Conservation (phyloP, 352 stramenopile genomes). For the Phytophthora sp. region DNA sequence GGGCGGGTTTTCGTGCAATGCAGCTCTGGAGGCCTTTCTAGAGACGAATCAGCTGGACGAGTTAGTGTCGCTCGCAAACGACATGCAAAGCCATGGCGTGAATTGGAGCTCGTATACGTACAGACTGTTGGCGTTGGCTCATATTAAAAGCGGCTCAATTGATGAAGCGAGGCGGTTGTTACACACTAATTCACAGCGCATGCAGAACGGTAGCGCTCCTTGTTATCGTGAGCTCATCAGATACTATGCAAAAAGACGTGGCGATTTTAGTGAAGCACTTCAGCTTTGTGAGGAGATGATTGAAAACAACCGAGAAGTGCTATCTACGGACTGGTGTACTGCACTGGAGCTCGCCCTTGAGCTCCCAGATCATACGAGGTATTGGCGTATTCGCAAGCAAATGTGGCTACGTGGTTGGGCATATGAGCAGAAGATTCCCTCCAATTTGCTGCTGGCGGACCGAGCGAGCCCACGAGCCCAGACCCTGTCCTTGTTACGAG, state of each 20-base stretch:
- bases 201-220: conserved; percentile 28
- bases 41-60: conserved; percentile 6
- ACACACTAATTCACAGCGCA: background rate
- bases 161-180: conserved; percentile 17
- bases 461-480: background rate
- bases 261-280: background rate
- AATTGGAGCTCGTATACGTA: conserved; percentile 9
- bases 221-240: conserved; percentile 62
- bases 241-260: background rate
- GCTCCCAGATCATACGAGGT: conserved; percentile 53
- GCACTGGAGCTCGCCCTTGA: conserved; percentile 48
- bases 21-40: conserved; percentile 15
- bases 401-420: conserved; percentile 50
- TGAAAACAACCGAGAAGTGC: background rate
- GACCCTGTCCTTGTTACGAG: background rate
- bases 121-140: conserved; percentile 11
- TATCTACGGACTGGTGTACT: conserved; percentile 24
- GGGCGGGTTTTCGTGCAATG: conserved; percentile 12
- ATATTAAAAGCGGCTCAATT: conserved; percentile 9
- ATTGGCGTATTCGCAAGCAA: conserved; percentile 78
- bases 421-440: background rate
- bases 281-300: conserved; percentile 2
- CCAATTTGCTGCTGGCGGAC: background rate
- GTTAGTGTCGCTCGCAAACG: conserved; percentile 1
- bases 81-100: conserved; percentile 11